These are phyloP conservation scores for Rubroboletus satanas DNA, from an alignment of 768 basidiomycete species.

Conservation along the genomic window DNA sequence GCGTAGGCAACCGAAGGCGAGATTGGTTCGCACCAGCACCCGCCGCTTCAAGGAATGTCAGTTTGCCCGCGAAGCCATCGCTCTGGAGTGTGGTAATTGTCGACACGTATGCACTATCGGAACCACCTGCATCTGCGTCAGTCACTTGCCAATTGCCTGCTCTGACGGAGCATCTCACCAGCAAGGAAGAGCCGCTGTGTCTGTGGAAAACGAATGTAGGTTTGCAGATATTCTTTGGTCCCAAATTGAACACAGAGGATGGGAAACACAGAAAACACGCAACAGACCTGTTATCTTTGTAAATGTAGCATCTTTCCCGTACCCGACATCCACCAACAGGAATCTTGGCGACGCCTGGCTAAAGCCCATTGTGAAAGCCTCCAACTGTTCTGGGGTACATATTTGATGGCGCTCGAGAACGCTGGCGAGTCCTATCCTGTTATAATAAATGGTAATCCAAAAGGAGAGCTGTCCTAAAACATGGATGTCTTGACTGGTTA, in stretches of 20 bases:
- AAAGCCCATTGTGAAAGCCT: constrained; percentile 69
- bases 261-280: neutral
- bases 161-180: constrained; percentile 37
- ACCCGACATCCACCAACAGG: constrained; percentile 64
- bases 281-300: constrained; percentile 65
- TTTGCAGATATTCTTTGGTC: constrained; percentile 61
- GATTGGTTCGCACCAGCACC: constrained; percentile 41
- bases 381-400: constrained; percentile 63
- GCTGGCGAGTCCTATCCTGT: constrained; percentile 53
- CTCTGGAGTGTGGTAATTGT: constrained; percentile 54
- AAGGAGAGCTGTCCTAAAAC: constrained; percentile 65
- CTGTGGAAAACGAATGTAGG: constrained; percentile 68
- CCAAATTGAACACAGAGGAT: neutral
- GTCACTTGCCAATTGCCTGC: neutral
- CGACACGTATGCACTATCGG: constrained; percentile 52
- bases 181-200: constrained; percentile 71
- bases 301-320: constrained; percentile 56
- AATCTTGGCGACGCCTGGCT: constrained; percentile 73
- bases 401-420: constrained; percentile 48
- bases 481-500: constrained; percentile 58
- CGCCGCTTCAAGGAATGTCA: constrained; percentile 57
- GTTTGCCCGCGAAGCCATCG: constrained; percentile 61
- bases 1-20: constrained; percentile 48
- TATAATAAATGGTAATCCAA: constrained; percentile 72
- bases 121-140: constrained; percentile 43